These are phyloP conservation scores for Vigna unguiculata DNA, from an alignment of 306 rosid species.

Conservation along the genomic window DNA sequence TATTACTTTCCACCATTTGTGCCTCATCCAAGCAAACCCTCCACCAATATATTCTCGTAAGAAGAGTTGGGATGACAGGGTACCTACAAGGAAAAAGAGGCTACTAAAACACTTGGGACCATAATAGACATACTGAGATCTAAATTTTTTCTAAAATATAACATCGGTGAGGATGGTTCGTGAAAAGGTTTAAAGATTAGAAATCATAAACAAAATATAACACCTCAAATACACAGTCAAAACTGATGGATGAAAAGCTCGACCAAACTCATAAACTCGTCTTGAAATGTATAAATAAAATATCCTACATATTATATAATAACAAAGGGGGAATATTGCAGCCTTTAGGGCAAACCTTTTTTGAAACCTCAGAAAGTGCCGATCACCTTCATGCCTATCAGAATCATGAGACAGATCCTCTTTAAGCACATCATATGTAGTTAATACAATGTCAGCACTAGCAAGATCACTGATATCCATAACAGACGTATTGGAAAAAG, in stretches of 20 bases:
- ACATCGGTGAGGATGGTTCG: background rate
- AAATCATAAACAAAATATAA: slow-evolving; percentile 16
- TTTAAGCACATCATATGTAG: slow-evolving; percentile 92
- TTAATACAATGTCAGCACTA: slow-evolving; percentile 82
- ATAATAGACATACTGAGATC: slow-evolving; percentile 9
- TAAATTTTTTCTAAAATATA: slow-evolving; percentile 3
- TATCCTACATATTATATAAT: slow-evolving; percentile 26
- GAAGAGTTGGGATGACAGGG: slow-evolving; percentile 90
- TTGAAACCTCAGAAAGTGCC: slow-evolving; percentile 86
- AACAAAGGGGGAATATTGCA: slow-evolving; percentile 32
- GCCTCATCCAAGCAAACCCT: slow-evolving; percentile 98
- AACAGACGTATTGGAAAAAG: slow-evolving; percentile 62
- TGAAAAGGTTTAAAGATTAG: slow-evolving; percentile 5
- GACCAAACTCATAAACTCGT: slow-evolving; percentile 14
- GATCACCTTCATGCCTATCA: slow-evolving; percentile 93
- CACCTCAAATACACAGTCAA: slow-evolving; percentile 32
- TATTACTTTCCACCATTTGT: slow-evolving; percentile 97
- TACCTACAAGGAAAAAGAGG: slow-evolving; percentile 60
- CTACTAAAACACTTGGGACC: slow-evolving; percentile 30
- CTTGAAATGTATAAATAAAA: slow-evolving; percentile 16
- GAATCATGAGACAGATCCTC: slow-evolving; percentile 93
- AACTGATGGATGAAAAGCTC: slow-evolving; percentile 3
- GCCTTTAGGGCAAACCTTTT: slow-evolving; percentile 69
- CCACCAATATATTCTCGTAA: slow-evolving; percentile 98
- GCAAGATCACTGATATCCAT: slow-evolving; percentile 72